phyloP scores from a whole-genome alignment of 1,284 basidiomycete genomes.

The Cutaneotrichosporon mucoides region DNA sequence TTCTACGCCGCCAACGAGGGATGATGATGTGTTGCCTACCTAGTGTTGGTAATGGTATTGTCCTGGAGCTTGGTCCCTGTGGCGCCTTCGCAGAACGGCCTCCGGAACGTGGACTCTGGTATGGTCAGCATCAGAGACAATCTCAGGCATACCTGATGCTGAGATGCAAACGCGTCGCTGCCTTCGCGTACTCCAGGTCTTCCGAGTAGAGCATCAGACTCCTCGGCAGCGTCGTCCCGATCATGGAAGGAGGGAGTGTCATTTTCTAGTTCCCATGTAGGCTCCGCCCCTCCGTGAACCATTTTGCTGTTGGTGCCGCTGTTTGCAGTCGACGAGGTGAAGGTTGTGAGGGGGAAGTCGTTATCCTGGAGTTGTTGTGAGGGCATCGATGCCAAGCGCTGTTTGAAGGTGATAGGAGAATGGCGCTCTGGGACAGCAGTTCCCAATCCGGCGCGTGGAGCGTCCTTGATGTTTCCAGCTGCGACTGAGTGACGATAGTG shows the following conservation, averaged over 20 bases:
- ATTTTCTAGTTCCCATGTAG: not conserved
- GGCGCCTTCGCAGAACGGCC: not conserved
- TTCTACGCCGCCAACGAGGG: not conserved
- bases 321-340: not conserved
- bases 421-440: no score
- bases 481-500: no score
- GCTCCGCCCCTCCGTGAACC: not conserved
- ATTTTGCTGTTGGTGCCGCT: not conserved
- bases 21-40: not conserved
- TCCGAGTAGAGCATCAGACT: constrained; percentile 8
- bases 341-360: constrained; percentile 6
- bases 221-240: not conserved
- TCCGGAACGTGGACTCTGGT: not conserved
- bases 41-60: not conserved
- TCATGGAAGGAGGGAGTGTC: no score
- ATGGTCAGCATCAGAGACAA: not conserved
- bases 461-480: not conserved
- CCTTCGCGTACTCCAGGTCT: not conserved
- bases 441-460: no score
- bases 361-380: not conserved
- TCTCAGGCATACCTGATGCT: not conserved
- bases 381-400: constrained; percentile 5
- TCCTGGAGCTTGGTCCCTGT: not conserved
- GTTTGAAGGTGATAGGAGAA: no score
- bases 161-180: not conserved